Evolutionary conservation across 2,329 filamentous ascomycete genomes (phyloP).

Genomic region (Neopestalotiopsis clavispora): DNA sequence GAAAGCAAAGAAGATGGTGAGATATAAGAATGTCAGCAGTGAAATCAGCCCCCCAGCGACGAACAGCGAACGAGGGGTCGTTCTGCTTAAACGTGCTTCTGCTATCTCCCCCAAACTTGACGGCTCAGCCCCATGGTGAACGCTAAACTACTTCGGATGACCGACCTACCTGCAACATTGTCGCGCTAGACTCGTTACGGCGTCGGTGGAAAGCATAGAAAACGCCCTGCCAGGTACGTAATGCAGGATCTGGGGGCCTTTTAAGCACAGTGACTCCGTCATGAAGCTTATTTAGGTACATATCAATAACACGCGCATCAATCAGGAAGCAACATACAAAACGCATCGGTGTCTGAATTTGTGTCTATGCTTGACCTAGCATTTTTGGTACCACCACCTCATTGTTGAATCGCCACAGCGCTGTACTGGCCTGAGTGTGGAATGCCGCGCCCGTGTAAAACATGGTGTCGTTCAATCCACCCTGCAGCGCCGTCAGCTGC

Average conservation of each 20-base stretch:
- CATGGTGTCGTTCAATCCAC: background rate
- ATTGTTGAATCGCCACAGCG: constrained; percentile 1
- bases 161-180: constrained; percentile 26
- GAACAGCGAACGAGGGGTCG: constrained; percentile 17
- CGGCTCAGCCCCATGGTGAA: constrained; percentile 25
- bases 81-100: constrained; percentile 24
- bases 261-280: background rate
- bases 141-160: constrained; percentile 35
- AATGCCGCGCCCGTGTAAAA: constrained; percentile 8
- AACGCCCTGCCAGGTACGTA: constrained; percentile 3
- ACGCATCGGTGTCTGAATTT: background rate
- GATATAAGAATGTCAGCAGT: background rate
- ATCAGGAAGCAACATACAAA: background rate
- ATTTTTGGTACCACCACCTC: background rate
- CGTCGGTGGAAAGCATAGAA: constrained; percentile 27
- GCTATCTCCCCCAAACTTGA: constrained; percentile 3
- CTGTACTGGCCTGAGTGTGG: constrained; percentile 4
- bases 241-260: background rate
- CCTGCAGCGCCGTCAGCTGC: constrained; percentile 3
- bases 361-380: constrained; percentile 1
- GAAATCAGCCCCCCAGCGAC: background rate
- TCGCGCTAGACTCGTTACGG: constrained; percentile 27
- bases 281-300: background rate
- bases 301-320: background rate
- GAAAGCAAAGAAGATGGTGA: background rate